phyloP scores from a whole-genome alignment of 2,329 filamentous ascomycete species.

The Pseudogymnoascus sp. region DNA sequence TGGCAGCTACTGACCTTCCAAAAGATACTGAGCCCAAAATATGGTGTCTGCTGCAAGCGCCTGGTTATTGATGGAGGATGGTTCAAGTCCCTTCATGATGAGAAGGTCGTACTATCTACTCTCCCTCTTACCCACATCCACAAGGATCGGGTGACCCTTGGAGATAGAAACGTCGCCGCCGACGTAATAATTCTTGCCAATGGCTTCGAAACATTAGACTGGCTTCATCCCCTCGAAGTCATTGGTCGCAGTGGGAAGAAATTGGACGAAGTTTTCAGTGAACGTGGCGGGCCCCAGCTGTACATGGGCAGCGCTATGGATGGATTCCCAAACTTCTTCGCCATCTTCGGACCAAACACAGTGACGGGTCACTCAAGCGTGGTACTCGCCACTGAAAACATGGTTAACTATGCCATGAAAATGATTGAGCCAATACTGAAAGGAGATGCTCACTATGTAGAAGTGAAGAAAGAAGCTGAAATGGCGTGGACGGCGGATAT shows the following conservation, averaged over 20 bases:
- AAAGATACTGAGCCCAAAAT: conserved; percentile 46
- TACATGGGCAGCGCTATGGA: conserved; percentile 51
- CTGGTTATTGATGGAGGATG: conserved; percentile 47
- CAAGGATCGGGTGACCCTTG: conserved; percentile 40
- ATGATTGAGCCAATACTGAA: conserved; percentile 45
- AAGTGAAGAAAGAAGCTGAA: conserved; percentile 43
- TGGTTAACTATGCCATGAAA: conserved; percentile 45
- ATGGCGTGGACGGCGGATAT: conserved; percentile 39
- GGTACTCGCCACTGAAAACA: conserved; percentile 49
- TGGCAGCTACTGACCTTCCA: background rate
- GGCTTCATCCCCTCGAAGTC: conserved; percentile 46
- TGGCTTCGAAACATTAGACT: conserved; percentile 47
- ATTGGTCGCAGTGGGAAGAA: conserved; percentile 39
- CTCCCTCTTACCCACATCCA: conserved; percentile 41
- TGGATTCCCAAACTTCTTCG: conserved; percentile 53
- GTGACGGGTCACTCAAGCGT: conserved; percentile 50
- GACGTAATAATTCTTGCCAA: conserved; percentile 52
- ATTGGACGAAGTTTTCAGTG: conserved; percentile 45
- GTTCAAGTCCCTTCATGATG: conserved; percentile 40
- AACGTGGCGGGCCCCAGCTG: conserved; percentile 48
- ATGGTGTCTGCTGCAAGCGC: conserved; percentile 49
- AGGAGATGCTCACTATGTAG: conserved; percentile 37
- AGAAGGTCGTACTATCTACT: conserved; percentile 45
- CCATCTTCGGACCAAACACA: conserved; percentile 52
- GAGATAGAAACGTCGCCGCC: conserved; percentile 27